Evolutionary conservation across 75 land plant genomes (phyloP).

Genomic region (Selaginella tamariscina): DNA sequence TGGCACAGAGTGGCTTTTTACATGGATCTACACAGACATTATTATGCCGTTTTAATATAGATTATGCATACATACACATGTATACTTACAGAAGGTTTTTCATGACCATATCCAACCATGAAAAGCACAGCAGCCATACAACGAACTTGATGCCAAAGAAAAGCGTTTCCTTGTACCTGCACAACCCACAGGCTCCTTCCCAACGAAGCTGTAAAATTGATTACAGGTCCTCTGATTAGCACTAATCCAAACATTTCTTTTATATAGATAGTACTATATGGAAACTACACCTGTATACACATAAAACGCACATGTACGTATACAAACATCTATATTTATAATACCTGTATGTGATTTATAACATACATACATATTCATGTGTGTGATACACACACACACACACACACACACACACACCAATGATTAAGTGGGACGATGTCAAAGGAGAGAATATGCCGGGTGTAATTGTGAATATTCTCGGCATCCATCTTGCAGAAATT

Average conservation of each 20-base stretch:
- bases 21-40: background rate
- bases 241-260: background rate
- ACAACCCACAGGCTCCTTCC: constrained; percentile 48
- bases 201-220: background rate
- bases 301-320: too few relatives aligned
- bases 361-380: too few relatives aligned
- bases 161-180: constrained; percentile 70
- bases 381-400: too few relatives aligned
- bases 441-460: constrained; percentile 47
- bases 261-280: too few relatives aligned
- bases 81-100: constrained; percentile 46
- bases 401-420: constrained; percentile 24
- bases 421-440: constrained; percentile 36
- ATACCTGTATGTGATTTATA: too few relatives aligned
- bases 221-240: background rate
- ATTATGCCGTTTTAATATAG: background rate
- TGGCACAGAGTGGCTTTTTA: background rate
- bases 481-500: constrained; percentile 99
- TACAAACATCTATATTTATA: too few relatives aligned
- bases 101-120: constrained; percentile 77
- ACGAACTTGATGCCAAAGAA: constrained; percentile 94
- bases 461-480: constrained; percentile 64
- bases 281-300: too few relatives aligned
- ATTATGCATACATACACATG: background rate
- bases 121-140: constrained; percentile 97